Evolutionary conservation across 805 yeast species (phyloP), one percentile per base, ranked within the genome.

Genomic region (Zygotorulaspora sp.): DNA sequence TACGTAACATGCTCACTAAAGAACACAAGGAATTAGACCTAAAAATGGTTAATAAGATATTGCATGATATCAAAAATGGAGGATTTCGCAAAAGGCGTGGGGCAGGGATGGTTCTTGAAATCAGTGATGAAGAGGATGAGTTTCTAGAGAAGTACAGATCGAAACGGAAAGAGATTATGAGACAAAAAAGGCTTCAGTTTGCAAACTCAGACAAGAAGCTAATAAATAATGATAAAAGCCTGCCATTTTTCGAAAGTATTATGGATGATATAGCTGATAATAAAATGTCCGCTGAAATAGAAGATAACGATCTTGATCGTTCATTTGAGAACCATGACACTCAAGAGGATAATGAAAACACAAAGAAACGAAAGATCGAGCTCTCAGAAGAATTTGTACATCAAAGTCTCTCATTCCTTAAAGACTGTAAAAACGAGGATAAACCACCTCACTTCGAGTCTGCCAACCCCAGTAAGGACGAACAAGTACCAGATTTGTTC

Each of bases 71-170:
- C 38, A 79, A 81, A 48, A 79, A 78, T 37, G 92, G 88, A 47
- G 77, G 77, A 15, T 75, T 84, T 50, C 70, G 81, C 12, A 81
- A 74, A 48, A 63, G 77, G 38, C 78, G 75, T 2, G 66, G 71
- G 19, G 70, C 67, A 3, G 74, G 69, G 30, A 72, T 75, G 3
- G 82, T 75, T 37, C 62, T 81, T 13, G 89, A 82, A 48, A 61
- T 82, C 30, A 80, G 85, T 55, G 88, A 80, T 44, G 90, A 80
- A 46, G 92, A 82, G 42, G 88, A 82, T 52, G 82, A 75, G 36
- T 66, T 73, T 29, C 38, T 61, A 13, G 38, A 44, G 30, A 44
- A 45, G 21, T 61, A 72, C 43, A 52, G 57, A 15, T 58, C 68
- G 38, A 75, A 72, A 6, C 71, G 71, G 49, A 60, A 72, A 47